Percentiles rank a stretch among this genome's conserved stretches.
phyloP scores from a whole-genome alignment of 1,284 basidiomycete genomes.

The Fomitopsis palustris region DNA sequence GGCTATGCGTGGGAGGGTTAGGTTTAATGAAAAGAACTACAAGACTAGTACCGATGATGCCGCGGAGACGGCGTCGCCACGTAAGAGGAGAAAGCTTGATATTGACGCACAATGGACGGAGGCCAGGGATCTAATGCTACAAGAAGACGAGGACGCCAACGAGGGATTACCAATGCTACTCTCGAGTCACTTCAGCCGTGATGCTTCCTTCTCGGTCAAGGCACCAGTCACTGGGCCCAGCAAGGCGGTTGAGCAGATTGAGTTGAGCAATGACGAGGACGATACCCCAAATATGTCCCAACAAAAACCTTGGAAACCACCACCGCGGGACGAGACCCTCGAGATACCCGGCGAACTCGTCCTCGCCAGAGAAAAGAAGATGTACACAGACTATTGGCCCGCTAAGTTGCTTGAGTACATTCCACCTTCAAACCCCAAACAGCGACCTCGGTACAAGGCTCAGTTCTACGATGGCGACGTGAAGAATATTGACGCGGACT shows the following conservation, averaged over 20 bases:
- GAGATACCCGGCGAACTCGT: constrained; percentile 65
- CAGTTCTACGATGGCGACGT: constrained; percentile 51
- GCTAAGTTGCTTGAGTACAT: constrained; percentile 55
- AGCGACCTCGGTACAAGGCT: constrained; percentile 43
- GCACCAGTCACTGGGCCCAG: constrained; percentile 4
- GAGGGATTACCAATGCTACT: constrained; percentile 27
- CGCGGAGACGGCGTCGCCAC: constrained; percentile 14
- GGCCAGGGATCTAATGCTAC: constrained; percentile 29
- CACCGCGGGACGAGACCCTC: constrained; percentile 43
- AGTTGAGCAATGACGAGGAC: constrained; percentile 5
- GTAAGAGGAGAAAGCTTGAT: constrained; percentile 27
- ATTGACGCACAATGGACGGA: constrained; percentile 29
- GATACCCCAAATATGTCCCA: constrained; percentile 1
- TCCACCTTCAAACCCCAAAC: constrained; percentile 34
- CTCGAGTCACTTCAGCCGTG: constrained; percentile 18
- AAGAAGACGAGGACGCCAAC: constrained; percentile 25
- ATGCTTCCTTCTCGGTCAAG: background rate
- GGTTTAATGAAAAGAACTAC: constrained; percentile 26
- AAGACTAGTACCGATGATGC: constrained; percentile 8
- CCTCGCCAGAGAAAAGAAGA: constrained; percentile 44
- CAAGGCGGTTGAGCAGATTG: background rate
- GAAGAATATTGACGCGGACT: constrained; percentile 38
- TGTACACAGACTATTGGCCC: constrained; percentile 55
- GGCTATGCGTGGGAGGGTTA: constrained; percentile 18
- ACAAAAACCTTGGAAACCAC: constrained; percentile 33